These are phyloP conservation scores for Cardiospermum halicacabum DNA, from an alignment of 345 rosid species.

Conservation along the genomic window DNA sequence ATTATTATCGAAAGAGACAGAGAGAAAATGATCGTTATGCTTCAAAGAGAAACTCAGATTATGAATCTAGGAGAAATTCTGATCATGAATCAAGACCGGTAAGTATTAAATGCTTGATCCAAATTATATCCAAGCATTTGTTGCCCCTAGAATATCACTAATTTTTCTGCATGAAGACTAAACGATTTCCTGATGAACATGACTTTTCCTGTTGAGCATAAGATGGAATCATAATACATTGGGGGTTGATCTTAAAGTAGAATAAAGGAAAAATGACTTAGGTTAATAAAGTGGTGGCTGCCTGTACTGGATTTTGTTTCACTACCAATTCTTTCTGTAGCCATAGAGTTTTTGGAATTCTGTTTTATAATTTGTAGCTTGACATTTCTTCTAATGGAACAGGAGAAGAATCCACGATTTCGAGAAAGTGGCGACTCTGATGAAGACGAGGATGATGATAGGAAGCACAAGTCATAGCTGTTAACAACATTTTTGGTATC, in stretches of 20 bases:
- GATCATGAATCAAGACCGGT: slow-evolving; percentile 76
- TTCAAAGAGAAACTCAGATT: slow-evolving; percentile 62
- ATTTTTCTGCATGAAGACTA: not conserved
- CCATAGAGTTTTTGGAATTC: not conserved
- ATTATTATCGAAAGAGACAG: slow-evolving; percentile 68
- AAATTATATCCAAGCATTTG: not conserved
- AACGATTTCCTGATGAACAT: not conserved
- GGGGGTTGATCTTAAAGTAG: not conserved
- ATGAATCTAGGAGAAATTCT: slow-evolving; percentile 55
- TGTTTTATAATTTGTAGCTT: not conserved
- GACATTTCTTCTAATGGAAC: slow-evolving; percentile 17
- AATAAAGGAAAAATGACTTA: not conserved
- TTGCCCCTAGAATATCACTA: not conserved
- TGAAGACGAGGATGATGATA: slow-evolving; percentile 84
- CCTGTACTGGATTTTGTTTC: not conserved
- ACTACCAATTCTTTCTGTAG: not conserved
- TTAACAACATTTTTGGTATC: not conserved
- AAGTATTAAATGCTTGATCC: slow-evolving; percentile 11
- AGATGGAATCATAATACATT: not conserved
- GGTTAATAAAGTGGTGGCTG: not conserved
- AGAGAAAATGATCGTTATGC: slow-evolving; percentile 82
- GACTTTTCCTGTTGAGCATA: not conserved
- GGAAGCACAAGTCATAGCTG: slow-evolving; percentile 42
- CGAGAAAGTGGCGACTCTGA: slow-evolving; percentile 96
- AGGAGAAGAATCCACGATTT: slow-evolving; percentile 98